Evolutionary conservation across 2,329 filamentous ascomycete species (phyloP), one percentile per base, ranked within the genome.

Genomic region (Fusarium burgessii): DNA sequence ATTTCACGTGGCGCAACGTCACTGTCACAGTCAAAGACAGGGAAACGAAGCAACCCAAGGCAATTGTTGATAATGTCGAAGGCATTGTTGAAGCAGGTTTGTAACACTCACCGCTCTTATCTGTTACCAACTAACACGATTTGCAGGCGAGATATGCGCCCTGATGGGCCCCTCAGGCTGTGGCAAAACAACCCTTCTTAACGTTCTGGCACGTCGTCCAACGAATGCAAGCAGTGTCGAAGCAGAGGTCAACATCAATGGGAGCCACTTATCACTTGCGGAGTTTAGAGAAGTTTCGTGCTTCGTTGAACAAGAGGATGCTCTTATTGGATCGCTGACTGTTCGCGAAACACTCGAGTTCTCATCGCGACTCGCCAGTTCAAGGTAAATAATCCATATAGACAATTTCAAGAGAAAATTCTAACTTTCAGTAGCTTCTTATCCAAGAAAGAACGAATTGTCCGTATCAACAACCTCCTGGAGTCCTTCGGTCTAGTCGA

Each of bases 291-390:
- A 88, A 50, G 84, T 95, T 52, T 91, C 88, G 58, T 89, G 89
- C 49, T 97, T 94, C 77, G 94, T 97, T 25, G 94, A 97, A 82
- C 94, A 97, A 79, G 93, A 97, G 71, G 94, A 97, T 83, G 91
- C 93, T 2, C 85, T 97, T 15, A 92, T 95, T 54, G 94, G 93
- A 7, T 91, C 91, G 1, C 83, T 97, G 70, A 97, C 93, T 0
- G 92, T 95, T 12, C 85, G 87, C 32, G 94, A 97, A 82, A 97
- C 93, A 0, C 82, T 97, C 66, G 83, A 90, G 68, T 97, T 97
- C 78, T 91, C 93, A 0, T 92, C 93, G 0, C 87, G 91, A 32
- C 86, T 97, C 81, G 90, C 66, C 74, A 91, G 73, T 79, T 77
- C 86, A 2, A 85, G 83, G 88, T 88, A 80, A 71, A 80, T 23